phyloP scores from a whole-genome alignment of 768 basidiomycete genomes.

The Tulasnella sp. region DNA sequence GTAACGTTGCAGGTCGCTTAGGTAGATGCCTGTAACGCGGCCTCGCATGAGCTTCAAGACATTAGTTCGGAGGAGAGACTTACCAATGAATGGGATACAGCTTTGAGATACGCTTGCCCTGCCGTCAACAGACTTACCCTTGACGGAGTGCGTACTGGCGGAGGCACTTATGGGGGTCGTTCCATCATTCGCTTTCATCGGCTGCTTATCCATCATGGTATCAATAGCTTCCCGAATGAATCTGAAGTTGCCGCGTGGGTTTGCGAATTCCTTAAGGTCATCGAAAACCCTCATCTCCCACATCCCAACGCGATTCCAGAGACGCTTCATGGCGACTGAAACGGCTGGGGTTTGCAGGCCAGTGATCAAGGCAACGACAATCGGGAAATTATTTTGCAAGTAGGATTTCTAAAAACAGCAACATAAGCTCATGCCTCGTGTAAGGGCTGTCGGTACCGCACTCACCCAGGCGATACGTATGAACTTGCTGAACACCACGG shows the following conservation, averaged over 20 bases:
- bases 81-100: constrained; percentile 78
- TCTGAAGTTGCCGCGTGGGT: constrained; percentile 55
- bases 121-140: constrained; percentile 30
- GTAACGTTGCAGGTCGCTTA: constrained; percentile 54
- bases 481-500: constrained; percentile 58
- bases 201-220: constrained; percentile 43
- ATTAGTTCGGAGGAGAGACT: constrained; percentile 20
- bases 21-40: constrained; percentile 47
- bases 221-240: constrained; percentile 55
- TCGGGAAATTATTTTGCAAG: constrained; percentile 60
- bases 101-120: constrained; percentile 35
- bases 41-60: neutral
- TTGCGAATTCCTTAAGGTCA: constrained; percentile 56
- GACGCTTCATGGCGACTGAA: constrained; percentile 48
- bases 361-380: constrained; percentile 65
- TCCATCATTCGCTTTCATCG: constrained; percentile 40
- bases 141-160: constrained; percentile 23
- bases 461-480: constrained; percentile 77
- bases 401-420: constrained; percentile 56
- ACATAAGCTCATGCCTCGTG: neutral
- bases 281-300: constrained; percentile 64
- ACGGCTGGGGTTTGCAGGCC: constrained; percentile 64
- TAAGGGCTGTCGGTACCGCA: constrained; percentile 7
- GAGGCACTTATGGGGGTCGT: constrained; percentile 26
- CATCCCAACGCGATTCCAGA: constrained; percentile 51